Conservation (phyloP, 2,329 filamentous ascomycete species). For the Colletotrichum trifolii region DNA sequence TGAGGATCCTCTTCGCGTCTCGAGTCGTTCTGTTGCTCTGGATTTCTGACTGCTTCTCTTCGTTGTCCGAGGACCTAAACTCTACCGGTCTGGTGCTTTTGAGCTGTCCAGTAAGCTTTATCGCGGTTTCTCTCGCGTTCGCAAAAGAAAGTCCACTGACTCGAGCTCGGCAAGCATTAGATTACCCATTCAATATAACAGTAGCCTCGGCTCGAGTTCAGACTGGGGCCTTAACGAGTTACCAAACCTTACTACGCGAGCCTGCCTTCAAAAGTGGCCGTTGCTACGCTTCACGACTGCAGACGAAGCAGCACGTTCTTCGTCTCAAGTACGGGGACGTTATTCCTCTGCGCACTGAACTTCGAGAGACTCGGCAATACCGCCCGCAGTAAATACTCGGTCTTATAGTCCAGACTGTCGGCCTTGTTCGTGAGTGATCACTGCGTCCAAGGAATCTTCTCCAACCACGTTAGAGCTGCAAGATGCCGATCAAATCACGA, state of each 20-base stretch:
- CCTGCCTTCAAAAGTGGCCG: not conserved
- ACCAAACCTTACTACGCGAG: conserved; percentile 16
- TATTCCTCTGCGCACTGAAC: too few relatives aligned
- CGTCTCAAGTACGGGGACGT: conserved; percentile 3
- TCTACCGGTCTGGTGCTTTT: not conserved
- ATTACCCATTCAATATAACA: not conserved
- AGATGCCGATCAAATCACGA: conserved; percentile 61
- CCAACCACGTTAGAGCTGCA: not conserved
- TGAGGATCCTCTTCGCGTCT: not conserved
- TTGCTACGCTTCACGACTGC: conserved; percentile 5
- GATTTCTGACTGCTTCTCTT: not conserved
- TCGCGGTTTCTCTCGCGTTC: not conserved
- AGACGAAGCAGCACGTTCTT: conserved; percentile 5
- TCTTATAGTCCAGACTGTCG: too few relatives aligned
- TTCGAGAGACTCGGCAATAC: not conserved
- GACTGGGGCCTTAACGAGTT: conserved; percentile 7
- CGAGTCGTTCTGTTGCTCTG: not conserved
- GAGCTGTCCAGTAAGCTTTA: conserved; percentile 3
- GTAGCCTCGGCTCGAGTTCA: not conserved
- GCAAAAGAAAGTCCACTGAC: not conserved
- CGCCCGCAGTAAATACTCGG: too few relatives aligned
- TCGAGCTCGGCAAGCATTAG: conserved; percentile 4
- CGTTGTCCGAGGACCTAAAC: not conserved
- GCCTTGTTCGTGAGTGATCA: too few relatives aligned
- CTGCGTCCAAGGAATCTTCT: not conserved